Evolutionary conservation across 208 protist species (phyloP), one percentile per base, ranked within the genome.

Genomic region (Leishmania guyanensis): DNA sequence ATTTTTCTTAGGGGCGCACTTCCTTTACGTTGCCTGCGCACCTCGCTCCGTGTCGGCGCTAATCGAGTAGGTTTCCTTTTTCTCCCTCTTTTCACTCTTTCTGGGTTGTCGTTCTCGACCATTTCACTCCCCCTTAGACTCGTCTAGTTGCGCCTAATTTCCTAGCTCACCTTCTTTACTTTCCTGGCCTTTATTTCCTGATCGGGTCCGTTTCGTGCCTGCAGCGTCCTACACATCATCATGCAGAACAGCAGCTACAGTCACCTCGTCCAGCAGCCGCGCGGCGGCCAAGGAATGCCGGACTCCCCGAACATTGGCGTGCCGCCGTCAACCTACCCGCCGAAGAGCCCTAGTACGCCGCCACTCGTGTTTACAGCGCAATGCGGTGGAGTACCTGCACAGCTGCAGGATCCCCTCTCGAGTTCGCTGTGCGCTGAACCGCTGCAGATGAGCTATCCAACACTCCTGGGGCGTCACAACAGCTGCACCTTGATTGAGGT

Each of bases 331-430:
- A n/a, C 36, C 53, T 65, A 68, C 74, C 14, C 56, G 29, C 74
- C 9, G 20, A 36, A 65, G 56, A 79, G 85, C 56, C 80, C 78
- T 17, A 62, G 75, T 0, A 89, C 80, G 14, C 85, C 88, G 48
- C 84, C 88, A 60, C 86, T 91, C 3, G 84, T 86, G 54, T 91
- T 91, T 73, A 83, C 82, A 0, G 79, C 87, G 46, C 84, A 84
- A 71, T 81, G 81, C 12, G 78, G 79, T 43, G 66, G 79, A 48
- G 76, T 66, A 0, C 78, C 82, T 29, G 54, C 80, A 17, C 84
- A 85, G 16, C 75, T 79, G 64, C 77, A 70, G n/a, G 84, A 87
- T 62, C 64, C 76, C 20, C 58, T 84, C 73, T 29, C 70, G 17
- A 77, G 50, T 17, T 88, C 87, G 43, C 81, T 82, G 6, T 79